Conservation (phyloP, 495 filamentous ascomycete genomes). For the Darksidea phi region DNA sequence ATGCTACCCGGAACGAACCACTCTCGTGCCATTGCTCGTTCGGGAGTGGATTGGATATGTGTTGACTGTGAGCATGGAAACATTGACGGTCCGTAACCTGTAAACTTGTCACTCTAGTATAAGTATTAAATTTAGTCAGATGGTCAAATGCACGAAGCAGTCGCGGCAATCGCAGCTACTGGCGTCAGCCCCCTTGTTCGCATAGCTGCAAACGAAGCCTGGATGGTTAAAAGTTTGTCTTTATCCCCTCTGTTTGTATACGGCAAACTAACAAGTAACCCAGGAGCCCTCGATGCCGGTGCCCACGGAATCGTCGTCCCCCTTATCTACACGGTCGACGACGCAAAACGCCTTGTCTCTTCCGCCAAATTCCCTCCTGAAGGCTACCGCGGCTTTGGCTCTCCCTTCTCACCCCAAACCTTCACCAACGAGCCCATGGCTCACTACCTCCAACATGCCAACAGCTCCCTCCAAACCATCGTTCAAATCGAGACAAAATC, state of each 20-base stretch:
- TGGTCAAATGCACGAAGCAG: conserved; percentile 78
- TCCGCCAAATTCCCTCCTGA: conserved; percentile 45
- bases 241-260: neutral
- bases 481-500: conserved; percentile 81
- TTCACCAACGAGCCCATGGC: conserved; percentile 53
- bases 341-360: conserved; percentile 40
- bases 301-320: conserved; percentile 48
- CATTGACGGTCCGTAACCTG: conserved; percentile 60
- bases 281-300: conserved; percentile 45
- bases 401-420: conserved; percentile 55
- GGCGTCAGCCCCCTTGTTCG: conserved; percentile 44
- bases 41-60: conserved; percentile 71
- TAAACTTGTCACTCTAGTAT: neutral
- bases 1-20: conserved; percentile 73
- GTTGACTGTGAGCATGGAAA: conserved; percentile 79
- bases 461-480: conserved; percentile 67
- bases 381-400: conserved; percentile 44
- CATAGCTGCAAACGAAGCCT: conserved; percentile 45
- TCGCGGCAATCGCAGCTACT: conserved; percentile 52
- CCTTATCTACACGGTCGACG: conserved; percentile 41
- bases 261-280: neutral
- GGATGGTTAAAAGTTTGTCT: conserved; percentile 46
- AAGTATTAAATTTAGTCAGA: conserved; percentile 45
- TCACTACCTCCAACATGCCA: conserved; percentile 74
- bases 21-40: conserved; percentile 64